Base-by-base conservation (phyloP, 495 filamentous ascomycete species). In the Penicillium paxilli region DNA sequence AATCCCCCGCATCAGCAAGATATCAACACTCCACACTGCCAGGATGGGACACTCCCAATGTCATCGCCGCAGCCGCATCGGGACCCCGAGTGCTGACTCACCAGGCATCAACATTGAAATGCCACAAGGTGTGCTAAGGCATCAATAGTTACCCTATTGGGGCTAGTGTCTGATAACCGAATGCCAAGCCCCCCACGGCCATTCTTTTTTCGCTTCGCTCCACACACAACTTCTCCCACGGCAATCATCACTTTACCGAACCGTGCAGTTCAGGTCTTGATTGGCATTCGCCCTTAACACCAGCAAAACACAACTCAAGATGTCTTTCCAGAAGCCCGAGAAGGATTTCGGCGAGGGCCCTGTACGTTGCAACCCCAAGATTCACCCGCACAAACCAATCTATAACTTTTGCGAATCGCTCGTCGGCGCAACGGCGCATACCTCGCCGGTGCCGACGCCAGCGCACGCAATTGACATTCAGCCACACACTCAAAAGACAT, bases 241-340 rank as follows among this genome's bases (percentile, higher is more conserved):
- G 75, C 78, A 82, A 86, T 84, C 85, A 89, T 89, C 86, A 90
- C 87, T 76, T 90, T 90, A 86, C 87, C 84, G 88, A 81, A 84
- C 85, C 80, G 60, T 63, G 75, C 64, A 74, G 79, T 82, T 82
- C 78, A 80, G 79, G 78, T 82, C 79, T 76, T 82, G 79, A 80
- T 74, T 76, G 79, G 75, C 72, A 73, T 60, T 64, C 64, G 60
- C 58, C 63, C 64, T 57, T 59, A 66, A 58, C 50, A 60, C 19
- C 20, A 42, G 17, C 40, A 54, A 42, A 54, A 44, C 59, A 58
- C 50, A 60, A 60, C 58, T 67, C 82, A 90, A 81, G 56, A 95
- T 95, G 91, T 94, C 91, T 75, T 96, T 90, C 87, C 85, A 95
- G 76, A 96, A 97, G 81, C 80, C 83, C 67, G 92, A 96, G 80